A percentile compares a stretch with the other conserved stretches of the same genome.
These are phyloP conservation scores for Durusdinium trenchii DNA, from an alignment of 73 alveolate species.

Conservation along the genomic window DNA sequence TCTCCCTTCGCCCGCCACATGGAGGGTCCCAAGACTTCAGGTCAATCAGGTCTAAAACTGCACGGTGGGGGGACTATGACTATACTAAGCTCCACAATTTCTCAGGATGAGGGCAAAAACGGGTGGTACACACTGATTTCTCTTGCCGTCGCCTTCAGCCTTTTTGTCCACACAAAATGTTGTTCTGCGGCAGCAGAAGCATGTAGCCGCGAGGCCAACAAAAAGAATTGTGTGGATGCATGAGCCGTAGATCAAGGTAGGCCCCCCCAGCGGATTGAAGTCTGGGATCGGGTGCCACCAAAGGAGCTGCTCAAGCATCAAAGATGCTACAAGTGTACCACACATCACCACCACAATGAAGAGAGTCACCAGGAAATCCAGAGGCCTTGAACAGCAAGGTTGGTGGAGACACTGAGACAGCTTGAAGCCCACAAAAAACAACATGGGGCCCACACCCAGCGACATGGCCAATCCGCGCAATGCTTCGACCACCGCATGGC, in stretches of 20 bases:
- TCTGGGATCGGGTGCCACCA: not conserved
- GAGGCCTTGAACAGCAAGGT: not conserved
- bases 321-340: not conserved
- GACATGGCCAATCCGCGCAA: not conserved
- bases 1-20: too few relatives aligned
- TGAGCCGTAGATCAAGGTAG: not conserved
- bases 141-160: too few relatives aligned
- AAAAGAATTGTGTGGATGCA: not conserved
- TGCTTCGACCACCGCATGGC: not conserved
- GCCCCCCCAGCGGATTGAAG: not conserved
- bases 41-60: too few relatives aligned
- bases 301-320: not conserved
- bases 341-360: not conserved
- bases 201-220: not conserved
- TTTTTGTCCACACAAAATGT: too few relatives aligned
- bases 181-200: not conserved
- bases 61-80: too few relatives aligned
- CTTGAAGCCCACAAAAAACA: not conserved
- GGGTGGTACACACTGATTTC: too few relatives aligned
- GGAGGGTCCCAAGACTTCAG: too few relatives aligned
- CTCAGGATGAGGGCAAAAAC: too few relatives aligned
- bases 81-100: too few relatives aligned
- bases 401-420: not conserved
- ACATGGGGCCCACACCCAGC: conserved; percentile 17
- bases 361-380: not conserved